Conservation (phyloP, 805 yeast species). For the Yamadazyma ubonensis region DNA sequence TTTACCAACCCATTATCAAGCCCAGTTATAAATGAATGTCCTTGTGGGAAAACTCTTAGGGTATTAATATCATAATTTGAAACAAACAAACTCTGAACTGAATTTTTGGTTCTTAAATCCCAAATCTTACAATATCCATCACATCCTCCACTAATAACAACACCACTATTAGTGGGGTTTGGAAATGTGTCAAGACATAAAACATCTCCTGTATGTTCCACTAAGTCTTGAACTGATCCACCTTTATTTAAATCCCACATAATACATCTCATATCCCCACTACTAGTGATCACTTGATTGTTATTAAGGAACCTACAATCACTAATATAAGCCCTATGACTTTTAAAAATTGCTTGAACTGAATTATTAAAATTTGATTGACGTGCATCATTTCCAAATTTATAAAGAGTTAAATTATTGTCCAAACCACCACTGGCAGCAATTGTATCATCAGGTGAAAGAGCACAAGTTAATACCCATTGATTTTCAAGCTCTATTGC, state of each 20-base stretch:
- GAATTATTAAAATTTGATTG: slow-evolving; percentile 14
- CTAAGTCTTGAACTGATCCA: slow-evolving; percentile 48
- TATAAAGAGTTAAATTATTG: slow-evolving; percentile 72
- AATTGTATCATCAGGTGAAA: slow-evolving; percentile 60
- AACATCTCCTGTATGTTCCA: slow-evolving; percentile 74
- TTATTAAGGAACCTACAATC: slow-evolving; percentile 67
- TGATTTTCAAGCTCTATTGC: slow-evolving; percentile 72
- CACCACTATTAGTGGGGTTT: slow-evolving; percentile 14
- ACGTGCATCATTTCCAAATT: slow-evolving; percentile 19
- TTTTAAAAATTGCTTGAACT: slow-evolving; percentile 60
- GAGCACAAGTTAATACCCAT: slow-evolving; percentile 77
- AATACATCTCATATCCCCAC: slow-evolving; percentile 80
- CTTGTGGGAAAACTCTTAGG: slow-evolving; percentile 64
- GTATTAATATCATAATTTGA: slow-evolving; percentile 64
- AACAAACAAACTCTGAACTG: slow-evolving; percentile 52
- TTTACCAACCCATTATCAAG: slow-evolving; percentile 74
- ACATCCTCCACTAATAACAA: slow-evolving; percentile 63
- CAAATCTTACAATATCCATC: slow-evolving; percentile 68
- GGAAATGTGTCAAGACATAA: slow-evolving; percentile 39
- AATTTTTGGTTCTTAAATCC: slow-evolving; percentile 55
- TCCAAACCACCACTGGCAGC: slow-evolving; percentile 85
- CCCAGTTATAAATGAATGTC: slow-evolving; percentile 69
- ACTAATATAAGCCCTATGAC: slow-evolving; percentile 81
- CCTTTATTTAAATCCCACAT: slow-evolving; percentile 78
- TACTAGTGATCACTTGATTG: slow-evolving; percentile 58